These are phyloP conservation scores for Tetracladium marchalianum DNA, from an alignment of 495 filamentous ascomycete genomes.

Conservation along the genomic window DNA sequence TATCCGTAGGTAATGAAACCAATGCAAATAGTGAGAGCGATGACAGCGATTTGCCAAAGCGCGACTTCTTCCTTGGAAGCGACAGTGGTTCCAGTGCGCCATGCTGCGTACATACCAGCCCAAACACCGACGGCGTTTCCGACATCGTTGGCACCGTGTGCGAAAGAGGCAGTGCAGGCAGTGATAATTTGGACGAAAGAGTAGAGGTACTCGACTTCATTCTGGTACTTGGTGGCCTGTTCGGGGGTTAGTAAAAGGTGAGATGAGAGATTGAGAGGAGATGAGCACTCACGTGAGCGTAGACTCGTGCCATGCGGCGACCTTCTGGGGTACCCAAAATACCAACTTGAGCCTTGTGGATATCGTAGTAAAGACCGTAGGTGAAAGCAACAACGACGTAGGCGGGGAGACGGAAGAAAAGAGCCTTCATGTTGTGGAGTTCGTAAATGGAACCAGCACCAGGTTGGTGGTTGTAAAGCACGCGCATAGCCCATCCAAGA, in stretches of 20 bases:
- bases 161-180: constrained; percentile 66
- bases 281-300: constrained; percentile 38
- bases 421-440: constrained; percentile 47
- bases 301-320: constrained; percentile 48
- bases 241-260: no score
- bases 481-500: constrained; percentile 64
- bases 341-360: constrained; percentile 58
- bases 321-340: constrained; percentile 56
- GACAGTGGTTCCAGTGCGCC: constrained; percentile 37
- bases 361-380: constrained; percentile 65
- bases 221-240: constrained; percentile 51
- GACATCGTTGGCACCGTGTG: constrained; percentile 75
- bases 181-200: constrained; percentile 71
- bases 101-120: constrained; percentile 59
- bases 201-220: constrained; percentile 68
- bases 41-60: constrained; percentile 57
- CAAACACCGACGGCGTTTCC: constrained; percentile 68
- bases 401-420: constrained; percentile 51
- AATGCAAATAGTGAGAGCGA: constrained; percentile 42
- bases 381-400: constrained; percentile 42
- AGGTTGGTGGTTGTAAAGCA: constrained; percentile 56
- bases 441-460: constrained; percentile 60
- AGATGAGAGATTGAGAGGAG: constrained; percentile 25
- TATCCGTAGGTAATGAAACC: constrained; percentile 66
- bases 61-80: constrained; percentile 46